Evolutionary conservation across 805 yeast genomes (phyloP), one percentile per base, ranked within the genome.

Genomic region (Cyberlindnera mrakii): DNA sequence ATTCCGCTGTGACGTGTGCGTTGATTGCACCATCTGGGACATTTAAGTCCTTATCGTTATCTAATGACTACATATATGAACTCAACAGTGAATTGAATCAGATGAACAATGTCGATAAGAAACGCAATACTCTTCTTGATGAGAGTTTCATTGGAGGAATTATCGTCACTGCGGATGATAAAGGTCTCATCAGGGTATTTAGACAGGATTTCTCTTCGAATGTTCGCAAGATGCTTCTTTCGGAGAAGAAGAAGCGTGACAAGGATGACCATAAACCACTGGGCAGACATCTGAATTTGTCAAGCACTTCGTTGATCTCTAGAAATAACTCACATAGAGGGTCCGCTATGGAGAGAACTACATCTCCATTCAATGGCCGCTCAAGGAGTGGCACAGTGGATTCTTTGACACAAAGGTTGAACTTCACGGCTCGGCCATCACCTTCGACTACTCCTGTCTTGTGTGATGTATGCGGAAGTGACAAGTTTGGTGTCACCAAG

Each of bases 61-160:
- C 95, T 1, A 85, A 85, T 55, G 97, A 89, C 61, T 77, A 85
- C 9, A 77, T 90, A 5, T 87, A 75, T 61, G 95, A 86, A 47
- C 58, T 85, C 36, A 59, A 67, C 31, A 50, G 58, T 37, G 64
- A 65, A 29, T 51, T 57, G 37, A 45, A 38, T 18, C 37, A 37
- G 1, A 13, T 20, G 43, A 53, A 30, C 39, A 37, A 43, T 5
- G 15, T 9, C 13, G 38, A 20, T 6, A 16, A 36, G 18, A 37
- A 38, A 7, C 33, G 49, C 7, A 7, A 36, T 10, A 35, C 45
- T 10, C 56, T 64, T 29, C 53, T 62, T 17, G 57, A 55, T 25
- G 58, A 53, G 16, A 59, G 60, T 13, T 55, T 57, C 9, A 62
- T 68, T 33, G 72, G 72, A 1, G 53, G 63, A 0, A 80, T 88